Evolutionary conservation across 176 grass and related monocot genomes (phyloP), one percentile per base, ranked within the genome.

Genomic region (Aechmea fasciata): DNA sequence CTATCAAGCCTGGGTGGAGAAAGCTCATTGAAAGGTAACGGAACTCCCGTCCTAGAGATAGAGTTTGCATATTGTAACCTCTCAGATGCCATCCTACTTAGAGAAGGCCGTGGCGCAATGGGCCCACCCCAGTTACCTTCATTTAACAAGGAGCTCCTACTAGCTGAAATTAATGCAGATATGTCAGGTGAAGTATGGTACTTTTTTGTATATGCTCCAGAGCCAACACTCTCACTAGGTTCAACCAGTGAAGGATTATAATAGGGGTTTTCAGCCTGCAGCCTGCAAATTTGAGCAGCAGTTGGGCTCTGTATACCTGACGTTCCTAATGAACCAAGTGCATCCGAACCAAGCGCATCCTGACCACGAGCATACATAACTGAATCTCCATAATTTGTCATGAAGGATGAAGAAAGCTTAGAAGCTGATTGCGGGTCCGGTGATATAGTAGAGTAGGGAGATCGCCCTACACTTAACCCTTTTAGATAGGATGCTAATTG

Each of bases 161-260:
- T 88, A 75, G 95, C 87, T 77, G 95, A 82, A 80, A 99, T 99
- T 66, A 99, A 20, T 49, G 84, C 95, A 84, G 95, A 99, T 71
- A 99, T 85, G 71, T 99, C 95, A 63, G 95, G 95, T 75, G 95
- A 99, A 78, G 84, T 99, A 78, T 99, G 95, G 71, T 99, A 99
- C 78, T 99, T 99, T 85, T 99, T 99, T 75, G 90, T 68, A 70
- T 85, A 90, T 24, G 72, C 77, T 68, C 81, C 67, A 24, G 87
- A 72, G 69, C 82, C 77, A 18, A 70, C 10, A 69, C 25, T 88
- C 82, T 86, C 87, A 69, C 41, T 69, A 25, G 66, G 68, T 73
- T 88, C 90, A 75, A 90, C 47, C 57, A 82, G 64, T 59, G 85
- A 88, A 75, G 90, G 75, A 66, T 84, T 85, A 49, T 85, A 83